Evolutionary conservation across 2,329 filamentous ascomycete genomes (phyloP), one percentile per base, ranked within the genome.

Genomic region (Pestalotiopsis sp.): DNA sequence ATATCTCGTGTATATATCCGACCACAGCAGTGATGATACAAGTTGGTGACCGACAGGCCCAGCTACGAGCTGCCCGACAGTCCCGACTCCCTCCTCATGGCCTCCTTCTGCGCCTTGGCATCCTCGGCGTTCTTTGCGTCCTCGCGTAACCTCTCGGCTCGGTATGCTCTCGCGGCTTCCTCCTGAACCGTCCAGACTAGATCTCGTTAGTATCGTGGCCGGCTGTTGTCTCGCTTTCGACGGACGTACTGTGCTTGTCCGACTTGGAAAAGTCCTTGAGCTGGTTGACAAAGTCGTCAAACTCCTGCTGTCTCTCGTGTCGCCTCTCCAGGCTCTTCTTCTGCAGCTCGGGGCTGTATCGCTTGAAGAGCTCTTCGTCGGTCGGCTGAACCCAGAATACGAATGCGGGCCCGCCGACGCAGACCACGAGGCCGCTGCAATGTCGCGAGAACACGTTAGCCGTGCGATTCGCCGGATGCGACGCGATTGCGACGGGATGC

Each of bases 261-360:
- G 92, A 96, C 83, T 95, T 97, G 31, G 93, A 93, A 79, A 95
- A 93, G 75, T 95, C 89, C 85, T 97, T 98, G 78, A 99, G 81
- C 74, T 91, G 90, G 63, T 78, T 87, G 36, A 98, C 92, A 76
- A 97, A 98, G 67, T 94, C 88, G 77, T 98, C 93, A 75, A 97
- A 97, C 69, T 98, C 94, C 80, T 95, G 87, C 77, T 96, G 90
- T 69, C 88, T 88, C 78, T 92, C 89, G 68, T 91, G 86, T 20
- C 94, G 88, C 69, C 91, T 88, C 80, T 95, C 94, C n/a, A 97
- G 83, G 71, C 93, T 94, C 76, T 92, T 89, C 80, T 93, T 93
- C 78, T 96, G 93, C n/a, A 99, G 87, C 41, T 98, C 96, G 0
- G 95, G 95, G 80, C 95, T 98, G 84, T 98, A 98, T 81, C 87